A percentile compares a stretch with the other conserved stretches of the same genome.
phyloP scores from a whole-genome alignment of 306 rosid species.

The Fragaria nilgerrensis region DNA sequence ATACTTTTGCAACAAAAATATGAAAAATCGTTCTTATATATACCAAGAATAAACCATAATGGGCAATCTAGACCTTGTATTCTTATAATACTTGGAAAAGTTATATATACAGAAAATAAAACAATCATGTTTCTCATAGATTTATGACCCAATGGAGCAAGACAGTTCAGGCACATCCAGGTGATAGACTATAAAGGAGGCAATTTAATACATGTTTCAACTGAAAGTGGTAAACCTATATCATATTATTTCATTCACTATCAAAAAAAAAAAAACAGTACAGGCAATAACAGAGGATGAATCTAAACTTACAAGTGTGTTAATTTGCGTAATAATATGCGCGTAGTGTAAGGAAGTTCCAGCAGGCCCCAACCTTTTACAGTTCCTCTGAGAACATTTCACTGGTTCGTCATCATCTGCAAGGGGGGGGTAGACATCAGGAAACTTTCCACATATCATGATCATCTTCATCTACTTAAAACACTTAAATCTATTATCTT shows the following conservation, averaged over 20 bases:
- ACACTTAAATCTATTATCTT: neutral
- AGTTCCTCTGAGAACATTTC: conserved; percentile 43
- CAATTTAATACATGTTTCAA: neutral
- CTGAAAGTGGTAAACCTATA: neutral
- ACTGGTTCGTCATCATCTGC: conserved; percentile 50
- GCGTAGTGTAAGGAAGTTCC: conserved; percentile 87
- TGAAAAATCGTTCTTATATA: neutral
- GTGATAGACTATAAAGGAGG: neutral
- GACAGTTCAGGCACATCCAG: neutral
- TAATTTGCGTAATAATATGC: conserved; percentile 66
- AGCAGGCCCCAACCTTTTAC: conserved; percentile 69
- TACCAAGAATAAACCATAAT: neutral
- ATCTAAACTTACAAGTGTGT: conserved; percentile 67
- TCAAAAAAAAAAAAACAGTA: neutral
- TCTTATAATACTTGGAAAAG: neutral
- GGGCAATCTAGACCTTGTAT: neutral
- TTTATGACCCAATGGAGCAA: neutral
- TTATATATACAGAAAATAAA: neutral
- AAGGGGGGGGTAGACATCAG: conserved; percentile 19
- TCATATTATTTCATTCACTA: neutral
- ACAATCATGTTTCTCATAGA: too few relatives aligned
- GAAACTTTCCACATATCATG: neutral
- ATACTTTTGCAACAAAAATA: neutral
- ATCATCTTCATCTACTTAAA: neutral
- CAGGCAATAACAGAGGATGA: neutral